phyloP scores from a whole-genome alignment of 2,329 filamentous ascomycete genomes.

The Leptographium flavum region DNA sequence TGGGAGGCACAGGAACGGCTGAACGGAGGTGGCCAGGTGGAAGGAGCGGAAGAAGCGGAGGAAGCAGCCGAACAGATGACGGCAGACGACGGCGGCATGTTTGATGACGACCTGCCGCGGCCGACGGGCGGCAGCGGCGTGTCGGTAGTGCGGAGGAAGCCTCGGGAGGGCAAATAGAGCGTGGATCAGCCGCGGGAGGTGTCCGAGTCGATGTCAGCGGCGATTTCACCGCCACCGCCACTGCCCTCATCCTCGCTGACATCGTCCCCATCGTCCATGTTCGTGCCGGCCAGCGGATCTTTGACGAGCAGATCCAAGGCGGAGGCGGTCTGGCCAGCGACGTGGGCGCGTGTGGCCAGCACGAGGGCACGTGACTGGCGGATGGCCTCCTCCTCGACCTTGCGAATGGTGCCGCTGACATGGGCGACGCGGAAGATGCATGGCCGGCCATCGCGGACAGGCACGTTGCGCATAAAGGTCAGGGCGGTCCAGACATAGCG shows the following conservation, averaged over 20 bases:
- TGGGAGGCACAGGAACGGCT: constrained; percentile 54
- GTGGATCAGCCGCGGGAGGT: background rate
- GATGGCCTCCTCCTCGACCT: constrained; percentile 82
- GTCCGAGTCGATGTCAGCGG: constrained; percentile 14
- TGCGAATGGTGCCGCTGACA: constrained; percentile 85
- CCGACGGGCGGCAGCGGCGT: constrained; percentile 38
- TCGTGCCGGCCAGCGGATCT: constrained; percentile 26
- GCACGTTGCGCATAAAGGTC: constrained; percentile 62
- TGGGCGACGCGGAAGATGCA: constrained; percentile 77
- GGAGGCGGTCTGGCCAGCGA: constrained; percentile 21
- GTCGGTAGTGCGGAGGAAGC: constrained; percentile 53
- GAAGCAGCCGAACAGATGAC: constrained; percentile 21
- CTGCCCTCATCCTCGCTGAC: constrained; percentile 25
- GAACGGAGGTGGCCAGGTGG: constrained; percentile 13
- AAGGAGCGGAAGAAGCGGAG: constrained; percentile 22
- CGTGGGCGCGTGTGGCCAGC: constrained; percentile 44
- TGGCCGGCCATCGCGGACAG: constrained; percentile 39
- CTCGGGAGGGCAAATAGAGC: constrained; percentile 19
- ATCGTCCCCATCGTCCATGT: constrained; percentile 30
- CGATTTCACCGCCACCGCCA: background rate
- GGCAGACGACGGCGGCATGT: constrained; percentile 29
- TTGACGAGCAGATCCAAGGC: constrained; percentile 18
- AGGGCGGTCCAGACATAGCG: constrained; percentile 82
- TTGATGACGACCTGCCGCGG: constrained; percentile 9
- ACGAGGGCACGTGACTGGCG: constrained; percentile 60